Conservation (phyloP, 179 eudicot genomes). For the Drosera spatulata region DNA sequence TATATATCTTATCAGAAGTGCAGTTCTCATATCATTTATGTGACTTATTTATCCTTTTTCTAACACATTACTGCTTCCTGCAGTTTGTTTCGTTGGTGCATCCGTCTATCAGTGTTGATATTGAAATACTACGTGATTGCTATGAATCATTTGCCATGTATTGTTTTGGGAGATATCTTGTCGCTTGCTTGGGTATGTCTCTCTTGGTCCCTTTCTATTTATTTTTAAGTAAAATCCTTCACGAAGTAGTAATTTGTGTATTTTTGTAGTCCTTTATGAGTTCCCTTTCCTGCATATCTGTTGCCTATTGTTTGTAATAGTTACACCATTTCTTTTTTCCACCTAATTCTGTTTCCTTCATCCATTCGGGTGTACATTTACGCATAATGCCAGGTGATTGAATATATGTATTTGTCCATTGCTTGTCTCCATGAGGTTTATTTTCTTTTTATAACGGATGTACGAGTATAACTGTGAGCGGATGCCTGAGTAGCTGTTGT, state of each 20-base stretch:
- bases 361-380: no score
- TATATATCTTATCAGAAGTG: no score
- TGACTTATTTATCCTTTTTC: no score
- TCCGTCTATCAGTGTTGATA: conserved; percentile 87
- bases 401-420: no score
- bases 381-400: no score
- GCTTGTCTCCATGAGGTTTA: no score
- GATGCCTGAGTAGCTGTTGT: neutral
- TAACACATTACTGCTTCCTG: conserved; percentile 8
- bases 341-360: no score
- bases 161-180: conserved; percentile 95
- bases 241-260: neutral
- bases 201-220: neutral
- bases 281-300: neutral
- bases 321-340: no score
- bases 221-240: conserved; percentile 1
- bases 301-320: no score
- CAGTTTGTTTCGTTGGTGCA: conserved; percentile 81
- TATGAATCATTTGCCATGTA: conserved; percentile 99
- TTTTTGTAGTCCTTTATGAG: neutral
- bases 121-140: conserved; percentile 91
- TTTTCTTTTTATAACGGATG: no score
- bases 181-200: conserved; percentile 90
- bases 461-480: no score
- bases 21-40: no score